These are phyloP conservation scores for Xylariaceae sp. DNA, from an alignment of 2,329 filamentous ascomycete genomes.

Conservation along the genomic window DNA sequence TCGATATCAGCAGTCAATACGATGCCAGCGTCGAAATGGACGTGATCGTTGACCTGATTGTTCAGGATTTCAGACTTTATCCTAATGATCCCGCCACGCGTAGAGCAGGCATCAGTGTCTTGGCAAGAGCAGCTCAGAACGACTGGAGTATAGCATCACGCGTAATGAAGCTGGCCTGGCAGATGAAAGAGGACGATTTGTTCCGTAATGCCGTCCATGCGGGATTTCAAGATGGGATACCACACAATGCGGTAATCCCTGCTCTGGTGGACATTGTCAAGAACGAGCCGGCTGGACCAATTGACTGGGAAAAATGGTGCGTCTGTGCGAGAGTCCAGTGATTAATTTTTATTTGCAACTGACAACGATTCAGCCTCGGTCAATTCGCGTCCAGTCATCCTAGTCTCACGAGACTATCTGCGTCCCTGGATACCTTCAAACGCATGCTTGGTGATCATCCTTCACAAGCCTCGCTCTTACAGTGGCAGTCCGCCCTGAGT, in stretches of 20 bases:
- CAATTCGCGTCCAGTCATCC: constrained; percentile 4
- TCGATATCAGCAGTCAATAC: not conserved
- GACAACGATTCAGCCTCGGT: constrained; percentile 6
- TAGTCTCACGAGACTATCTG: not conserved
- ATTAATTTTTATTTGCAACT: not conserved
- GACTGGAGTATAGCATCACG: not conserved
- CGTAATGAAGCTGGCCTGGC: constrained; percentile 3
- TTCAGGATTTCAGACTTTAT: not conserved
- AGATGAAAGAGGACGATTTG: constrained; percentile 2
- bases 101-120: not conserved
- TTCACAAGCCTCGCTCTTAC: constrained; percentile 6
- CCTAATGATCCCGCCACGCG: not conserved
- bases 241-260: not conserved
- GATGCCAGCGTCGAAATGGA: not conserved
- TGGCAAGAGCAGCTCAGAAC: not conserved
- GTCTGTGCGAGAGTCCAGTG: not conserved
- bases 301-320: constrained; percentile 14
- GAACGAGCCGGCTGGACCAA: not conserved
- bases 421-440: constrained; percentile 2
- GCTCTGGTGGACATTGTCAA: constrained; percentile 6
- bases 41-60: constrained; percentile 2
- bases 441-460: not conserved
- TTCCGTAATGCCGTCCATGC: constrained; percentile 5
- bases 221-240: not conserved
- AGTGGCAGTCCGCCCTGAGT: constrained; percentile 4